These are phyloP conservation scores for Caryopteris hybrid DNA, from an alignment of 305 asterid species.

Conservation along the genomic window DNA sequence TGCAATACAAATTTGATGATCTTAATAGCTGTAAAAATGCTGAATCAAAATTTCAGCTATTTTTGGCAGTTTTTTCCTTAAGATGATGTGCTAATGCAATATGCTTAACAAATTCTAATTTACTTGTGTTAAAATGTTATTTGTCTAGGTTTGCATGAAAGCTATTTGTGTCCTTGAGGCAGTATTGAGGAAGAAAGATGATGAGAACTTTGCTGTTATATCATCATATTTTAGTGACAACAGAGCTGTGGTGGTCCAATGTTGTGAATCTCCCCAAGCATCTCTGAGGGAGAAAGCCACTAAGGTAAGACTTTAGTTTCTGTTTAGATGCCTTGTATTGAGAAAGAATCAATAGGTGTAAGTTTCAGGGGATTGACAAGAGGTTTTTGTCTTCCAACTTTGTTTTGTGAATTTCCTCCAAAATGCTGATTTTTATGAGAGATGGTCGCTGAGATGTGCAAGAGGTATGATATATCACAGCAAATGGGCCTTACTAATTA, in stretches of 20 bases:
- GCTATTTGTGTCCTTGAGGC: slow-evolving; percentile 92
- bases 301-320: slow-evolving; percentile 52
- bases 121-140: neutral
- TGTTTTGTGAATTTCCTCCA: neutral
- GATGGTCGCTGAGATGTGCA: neutral
- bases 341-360: neutral
- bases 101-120: too few species aligned
- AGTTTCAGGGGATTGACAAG: too few species aligned
- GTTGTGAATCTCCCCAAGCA: slow-evolving; percentile 97
- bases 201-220: slow-evolving; percentile 50
- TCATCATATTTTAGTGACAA: slow-evolving; percentile 69
- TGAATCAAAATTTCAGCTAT: slow-evolving; percentile 5
- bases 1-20: too few species aligned
- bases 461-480: neutral
- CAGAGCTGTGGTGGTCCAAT: slow-evolving; percentile 59
- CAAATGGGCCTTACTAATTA: neutral
- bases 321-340: slow-evolving; percentile 3
- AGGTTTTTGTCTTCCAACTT: neutral
- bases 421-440: slow-evolving; percentile 5
- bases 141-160: slow-evolving; percentile 84
- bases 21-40: too few species aligned
- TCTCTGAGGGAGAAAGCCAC: slow-evolving; percentile 91
- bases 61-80: neutral
- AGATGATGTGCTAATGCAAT: neutral
- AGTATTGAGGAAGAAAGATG: slow-evolving; percentile 75